Evolutionary conservation across 2,329 filamentous ascomycete species (phyloP), one percentile per base, ranked within the genome.

Genomic region (Neonectria faginata): DNA sequence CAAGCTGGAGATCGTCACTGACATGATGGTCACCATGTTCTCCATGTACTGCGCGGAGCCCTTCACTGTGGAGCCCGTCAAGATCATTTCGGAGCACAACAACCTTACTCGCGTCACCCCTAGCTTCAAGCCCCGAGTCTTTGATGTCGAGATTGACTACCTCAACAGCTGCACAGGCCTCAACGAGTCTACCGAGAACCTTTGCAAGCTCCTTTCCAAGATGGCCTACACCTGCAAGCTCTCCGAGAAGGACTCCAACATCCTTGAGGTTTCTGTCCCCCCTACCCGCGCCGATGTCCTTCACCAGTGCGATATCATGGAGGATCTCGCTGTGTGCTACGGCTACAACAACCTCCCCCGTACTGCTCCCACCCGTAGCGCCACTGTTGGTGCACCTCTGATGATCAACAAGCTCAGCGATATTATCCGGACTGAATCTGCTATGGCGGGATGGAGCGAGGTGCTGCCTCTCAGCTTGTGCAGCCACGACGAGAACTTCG

Each of bases 11-110:
- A 93, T 99, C 69, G 95, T 97, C 66, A 93, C 92, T 81, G 94
- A 97, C 79, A 97, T 97, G 77, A 91, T 99, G 79, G 92, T 97
- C 45, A 89, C 95, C 75, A 99, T 99, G 95, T 99, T 99, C 86
- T 97, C 92, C 50, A 87, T 90, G 76, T 97, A 98, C 82, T 94
- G 92, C 75, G 86, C 88, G 20, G 93, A 97, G 76, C 89, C 89
- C 27, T 97, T 96, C 87, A 96, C 94, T 56, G 89, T 99, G 72
- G 96, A 99, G 81, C 94, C 96, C 5, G 89, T 99, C 74, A 91
- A 95, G 79, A 93, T 99, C 74, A 86, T 96, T 64, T 98, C 96
- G 10, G 89, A 93, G 54, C 96, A 98, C 85, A 98, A 98, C 80
- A 85, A 87, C 73, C 87, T 95, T 77, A 92, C 91, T 29, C 89